Conservation (phyloP, 2,329 filamentous ascomycete species). For the Zalaria obscura region DNA sequence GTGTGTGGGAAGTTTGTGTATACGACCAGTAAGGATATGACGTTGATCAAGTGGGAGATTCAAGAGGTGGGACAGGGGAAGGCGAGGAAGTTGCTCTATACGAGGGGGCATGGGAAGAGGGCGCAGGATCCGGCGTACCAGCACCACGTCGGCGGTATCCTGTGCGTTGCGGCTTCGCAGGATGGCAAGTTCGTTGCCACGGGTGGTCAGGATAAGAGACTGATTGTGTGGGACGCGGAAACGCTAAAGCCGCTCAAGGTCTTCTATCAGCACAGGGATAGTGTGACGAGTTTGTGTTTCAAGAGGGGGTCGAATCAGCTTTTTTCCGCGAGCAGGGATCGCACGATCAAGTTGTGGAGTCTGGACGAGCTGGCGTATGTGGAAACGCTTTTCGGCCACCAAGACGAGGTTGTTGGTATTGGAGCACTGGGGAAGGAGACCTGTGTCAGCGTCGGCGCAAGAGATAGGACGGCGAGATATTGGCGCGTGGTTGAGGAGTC, state of each 20-base stretch:
- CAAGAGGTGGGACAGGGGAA: constrained; percentile 34
- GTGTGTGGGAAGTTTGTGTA: constrained; percentile 70
- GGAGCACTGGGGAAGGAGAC: constrained; percentile 73
- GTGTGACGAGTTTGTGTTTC: constrained; percentile 74
- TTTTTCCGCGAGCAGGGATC: constrained; percentile 79
- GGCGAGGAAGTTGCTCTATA: constrained; percentile 49
- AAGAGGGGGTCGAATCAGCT: constrained; percentile 63
- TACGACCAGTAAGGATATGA: constrained; percentile 74
- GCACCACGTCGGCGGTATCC: constrained; percentile 67
- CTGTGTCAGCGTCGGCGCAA: constrained; percentile 77
- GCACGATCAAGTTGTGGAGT: constrained; percentile 92
- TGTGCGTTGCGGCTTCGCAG: constrained; percentile 72
- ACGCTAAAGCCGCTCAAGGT: constrained; percentile 66
- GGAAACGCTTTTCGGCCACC: constrained; percentile 91
- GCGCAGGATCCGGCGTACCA: constrained; percentile 45
- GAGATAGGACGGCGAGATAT: constrained; percentile 79
- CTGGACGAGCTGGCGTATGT: constrained; percentile 85
- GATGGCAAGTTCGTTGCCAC: constrained; percentile 87
- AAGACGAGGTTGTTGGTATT: constrained; percentile 77
- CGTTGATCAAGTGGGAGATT: constrained; percentile 79
- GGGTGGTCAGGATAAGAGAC: constrained; percentile 67
- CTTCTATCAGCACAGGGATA: constrained; percentile 83
- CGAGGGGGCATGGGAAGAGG: constrained; percentile 47
- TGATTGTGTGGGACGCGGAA: constrained; percentile 79
- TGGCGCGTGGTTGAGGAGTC: constrained; percentile 97